Conservation (phyloP, 1,284 basidiomycete species). For the Ceratobasidium sp. region DNA sequence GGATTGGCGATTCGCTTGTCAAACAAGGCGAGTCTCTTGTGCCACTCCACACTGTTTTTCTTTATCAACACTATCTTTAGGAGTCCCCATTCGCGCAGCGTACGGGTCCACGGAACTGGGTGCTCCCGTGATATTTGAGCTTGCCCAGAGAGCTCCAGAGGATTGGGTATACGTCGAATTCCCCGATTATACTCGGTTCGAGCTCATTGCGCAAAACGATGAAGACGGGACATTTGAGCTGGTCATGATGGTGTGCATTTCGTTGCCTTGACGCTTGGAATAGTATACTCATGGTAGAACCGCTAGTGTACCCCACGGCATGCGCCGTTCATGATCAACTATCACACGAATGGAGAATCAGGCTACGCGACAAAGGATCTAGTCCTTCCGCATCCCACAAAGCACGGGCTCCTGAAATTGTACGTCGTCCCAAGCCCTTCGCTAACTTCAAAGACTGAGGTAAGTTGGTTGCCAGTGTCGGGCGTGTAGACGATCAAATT, state of each 20-base stretch:
- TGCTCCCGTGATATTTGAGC: slow-evolving; percentile 34
- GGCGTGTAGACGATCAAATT: slow-evolving; percentile 47
- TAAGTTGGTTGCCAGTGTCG: slow-evolving; percentile 10
- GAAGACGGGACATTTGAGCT: slow-evolving; percentile 36
- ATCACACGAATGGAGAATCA: slow-evolving; percentile 20
- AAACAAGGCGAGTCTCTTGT: slow-evolving; percentile 19
- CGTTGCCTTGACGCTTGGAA: background rate
- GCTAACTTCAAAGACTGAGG: background rate
- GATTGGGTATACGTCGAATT: slow-evolving; percentile 43
- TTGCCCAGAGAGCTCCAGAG: slow-evolving; percentile 29
- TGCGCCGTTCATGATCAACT: slow-evolving; percentile 43
- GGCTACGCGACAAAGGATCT: slow-evolving; percentile 47
- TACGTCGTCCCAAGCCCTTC: background rate
- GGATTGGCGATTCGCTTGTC: slow-evolving; percentile 31
- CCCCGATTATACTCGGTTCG: slow-evolving; percentile 16
- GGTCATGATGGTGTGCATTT: slow-evolving; percentile 25
- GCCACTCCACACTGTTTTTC: background rate
- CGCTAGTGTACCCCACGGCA: slow-evolving; percentile 32
- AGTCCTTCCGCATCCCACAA: slow-evolving; percentile 45
- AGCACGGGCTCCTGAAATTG: slow-evolving; percentile 42
- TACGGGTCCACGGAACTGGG: slow-evolving; percentile 46
- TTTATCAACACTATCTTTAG: slow-evolving; percentile 23
- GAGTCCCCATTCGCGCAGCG: slow-evolving; percentile 35
- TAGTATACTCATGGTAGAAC: background rate
- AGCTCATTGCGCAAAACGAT: slow-evolving; percentile 39